Percentiles rank a stretch among this genome's conserved stretches.
phyloP scores from a whole-genome alignment of 306 rosid species.

The Myrica gale region DNA sequence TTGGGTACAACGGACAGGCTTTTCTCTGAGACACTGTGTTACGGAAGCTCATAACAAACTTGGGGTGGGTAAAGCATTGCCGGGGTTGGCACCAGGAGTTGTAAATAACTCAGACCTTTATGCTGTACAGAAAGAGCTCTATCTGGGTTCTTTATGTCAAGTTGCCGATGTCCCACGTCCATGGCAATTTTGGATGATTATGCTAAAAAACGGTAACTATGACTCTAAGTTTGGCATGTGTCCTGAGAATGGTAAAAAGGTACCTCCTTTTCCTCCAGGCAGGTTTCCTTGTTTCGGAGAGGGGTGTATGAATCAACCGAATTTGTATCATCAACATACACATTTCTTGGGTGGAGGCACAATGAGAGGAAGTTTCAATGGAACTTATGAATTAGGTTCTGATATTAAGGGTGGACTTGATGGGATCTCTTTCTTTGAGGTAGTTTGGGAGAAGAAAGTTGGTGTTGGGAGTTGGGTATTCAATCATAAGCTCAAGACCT shows the following conservation, averaged over 20 bases:
- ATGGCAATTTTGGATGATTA: slow-evolving; percentile 91
- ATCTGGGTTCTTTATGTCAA: slow-evolving; percentile 58
- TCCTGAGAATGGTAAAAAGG: slow-evolving; percentile 60
- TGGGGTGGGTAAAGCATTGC: slow-evolving; percentile 57
- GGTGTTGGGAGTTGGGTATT: slow-evolving; percentile 73
- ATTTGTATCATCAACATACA: slow-evolving; percentile 52
- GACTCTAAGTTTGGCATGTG: slow-evolving; percentile 61
- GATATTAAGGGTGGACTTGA: slow-evolving; percentile 28
- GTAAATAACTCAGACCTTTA: slow-evolving; percentile 52
- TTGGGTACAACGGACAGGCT: slow-evolving; percentile 37
- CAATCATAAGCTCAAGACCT: slow-evolving; percentile 64
- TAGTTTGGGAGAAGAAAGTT: slow-evolving; percentile 71
- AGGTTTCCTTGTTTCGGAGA: slow-evolving; percentile 69
- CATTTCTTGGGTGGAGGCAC: slow-evolving; percentile 27
- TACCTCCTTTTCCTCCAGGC: slow-evolving; percentile 48
- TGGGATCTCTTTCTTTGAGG: slow-evolving; percentile 61
- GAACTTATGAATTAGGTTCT: slow-evolving; percentile 61
- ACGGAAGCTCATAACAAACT: slow-evolving; percentile 49
- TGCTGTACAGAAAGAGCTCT: slow-evolving; percentile 64
- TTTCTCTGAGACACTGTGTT: slow-evolving; percentile 44
- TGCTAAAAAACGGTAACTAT: slow-evolving; percentile 69
- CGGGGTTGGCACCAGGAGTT: slow-evolving; percentile 32
- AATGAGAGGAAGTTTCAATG: slow-evolving; percentile 60
- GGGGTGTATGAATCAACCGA: slow-evolving; percentile 86
- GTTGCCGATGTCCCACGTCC: slow-evolving; percentile 51